Percentiles rank a stretch among this genome's conserved stretches.
Conservation (phyloP, 1,139 yeast genomes). For the Candida tunisiensis region DNA sequence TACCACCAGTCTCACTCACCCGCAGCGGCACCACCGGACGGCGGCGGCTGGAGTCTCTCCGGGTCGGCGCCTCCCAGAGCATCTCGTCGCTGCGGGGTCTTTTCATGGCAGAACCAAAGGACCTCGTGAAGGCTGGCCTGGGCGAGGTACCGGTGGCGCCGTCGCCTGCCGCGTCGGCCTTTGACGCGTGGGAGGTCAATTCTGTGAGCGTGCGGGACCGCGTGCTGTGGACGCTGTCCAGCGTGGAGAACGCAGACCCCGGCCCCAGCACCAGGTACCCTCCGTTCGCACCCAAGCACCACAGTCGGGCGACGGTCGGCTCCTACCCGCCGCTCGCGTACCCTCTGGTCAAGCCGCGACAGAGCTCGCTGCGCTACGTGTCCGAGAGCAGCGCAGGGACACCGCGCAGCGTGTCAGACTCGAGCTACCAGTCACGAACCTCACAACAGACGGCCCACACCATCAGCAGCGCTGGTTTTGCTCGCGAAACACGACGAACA, state of each 20-base stretch:
- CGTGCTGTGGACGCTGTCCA: neutral
- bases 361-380: too few relatives aligned
- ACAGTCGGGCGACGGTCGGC: too few relatives aligned
- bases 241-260: neutral
- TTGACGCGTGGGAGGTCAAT: conserved; percentile 1
- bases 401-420: neutral
- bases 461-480: neutral
- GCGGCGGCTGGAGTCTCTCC: neutral
- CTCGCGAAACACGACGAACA: neutral
- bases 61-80: neutral
- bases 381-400: too few relatives aligned
- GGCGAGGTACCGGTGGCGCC: neutral
- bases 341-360: too few relatives aligned
- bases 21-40: neutral
- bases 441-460: neutral
- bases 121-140: neutral
- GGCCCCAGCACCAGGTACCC: too few relatives aligned
- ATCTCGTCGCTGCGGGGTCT: neutral
- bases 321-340: too few relatives aligned
- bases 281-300: too few relatives aligned
- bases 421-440: neutral
- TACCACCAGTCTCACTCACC: too few relatives aligned
- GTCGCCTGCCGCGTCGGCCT: neutral
- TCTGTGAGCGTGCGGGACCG: neutral
- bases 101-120: too few relatives aligned